A percentile compares a stretch with the other conserved stretches of the same genome.
phyloP scores from a whole-genome alignment of 345 rosid genomes.

The Lumnitzera racemosa region DNA sequence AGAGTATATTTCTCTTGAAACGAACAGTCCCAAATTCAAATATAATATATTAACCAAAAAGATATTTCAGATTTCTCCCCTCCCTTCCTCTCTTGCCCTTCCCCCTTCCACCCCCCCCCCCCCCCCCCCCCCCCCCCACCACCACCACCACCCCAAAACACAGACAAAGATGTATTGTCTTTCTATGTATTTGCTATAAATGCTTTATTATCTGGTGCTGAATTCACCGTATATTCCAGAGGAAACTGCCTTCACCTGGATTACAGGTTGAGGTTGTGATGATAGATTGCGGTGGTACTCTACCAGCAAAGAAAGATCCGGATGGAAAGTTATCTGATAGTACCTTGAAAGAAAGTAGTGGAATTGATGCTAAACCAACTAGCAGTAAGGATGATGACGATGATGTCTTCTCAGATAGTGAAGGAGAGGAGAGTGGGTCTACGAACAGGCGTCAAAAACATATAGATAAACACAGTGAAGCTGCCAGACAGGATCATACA shows the following conservation, averaged over 20 bases:
- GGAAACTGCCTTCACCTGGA: conserved; percentile 88
- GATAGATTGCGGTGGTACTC: conserved; percentile 39
- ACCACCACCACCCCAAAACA: no score
- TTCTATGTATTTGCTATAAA: no score
- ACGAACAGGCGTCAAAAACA: conserved; percentile 25
- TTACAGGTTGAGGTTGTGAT: conserved; percentile 80
- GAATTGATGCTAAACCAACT: conserved; percentile 9
- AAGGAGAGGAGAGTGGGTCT: conserved; percentile 47
- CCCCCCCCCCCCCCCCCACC: no score
- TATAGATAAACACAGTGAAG: conserved; percentile 3
- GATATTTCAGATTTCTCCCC: no score
- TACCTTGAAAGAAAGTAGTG: conserved; percentile 15
- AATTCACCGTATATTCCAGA: conserved; percentile 25
- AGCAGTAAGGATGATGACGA: conserved; percentile 39
- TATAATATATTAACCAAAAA: no score
- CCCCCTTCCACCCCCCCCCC: no score
- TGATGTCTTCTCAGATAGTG: conserved; percentile 78
- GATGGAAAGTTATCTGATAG: conserved; percentile 17
- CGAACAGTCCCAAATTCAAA: no score
- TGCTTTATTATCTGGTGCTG: no score
- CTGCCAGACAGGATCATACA: neutral
- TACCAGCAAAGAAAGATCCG: conserved; percentile 19
- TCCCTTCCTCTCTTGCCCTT: no score
- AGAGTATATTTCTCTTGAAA: no score
- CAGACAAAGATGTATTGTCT: no score